A percentile compares a stretch with the other conserved stretches of the same genome.
Evolutionary conservation across 1,284 basidiomycete genomes (phyloP).

Genomic region (Athelia sp.): DNA sequence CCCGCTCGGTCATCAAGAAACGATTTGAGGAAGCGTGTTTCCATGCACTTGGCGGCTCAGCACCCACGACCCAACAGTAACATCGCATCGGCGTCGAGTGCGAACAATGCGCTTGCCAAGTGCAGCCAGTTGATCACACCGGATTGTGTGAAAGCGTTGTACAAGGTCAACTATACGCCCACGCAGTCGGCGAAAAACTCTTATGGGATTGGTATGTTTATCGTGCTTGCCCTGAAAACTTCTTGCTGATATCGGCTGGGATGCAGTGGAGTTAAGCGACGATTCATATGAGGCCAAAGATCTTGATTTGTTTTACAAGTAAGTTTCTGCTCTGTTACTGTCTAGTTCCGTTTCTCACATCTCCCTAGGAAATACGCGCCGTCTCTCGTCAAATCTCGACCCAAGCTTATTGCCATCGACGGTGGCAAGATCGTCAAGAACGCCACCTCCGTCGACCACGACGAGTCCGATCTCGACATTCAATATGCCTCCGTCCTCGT

Average conservation of each 20-base stretch:
- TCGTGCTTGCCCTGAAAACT: not conserved
- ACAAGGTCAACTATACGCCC: constrained; percentile 30
- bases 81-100: constrained; percentile 6
- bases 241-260: not conserved
- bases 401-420: constrained; percentile 27
- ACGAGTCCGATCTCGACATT: constrained; percentile 47
- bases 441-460: constrained; percentile 35
- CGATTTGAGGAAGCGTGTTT: constrained; percentile 5
- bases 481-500: constrained; percentile 43
- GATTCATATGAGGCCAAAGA: no score
- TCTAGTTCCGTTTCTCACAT: no score
- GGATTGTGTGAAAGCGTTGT: constrained; percentile 35
- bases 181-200: constrained; percentile 27
- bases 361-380: constrained; percentile 12
- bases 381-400: constrained; percentile 23
- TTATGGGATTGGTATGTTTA: constrained; percentile 34
- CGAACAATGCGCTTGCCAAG: constrained; percentile 5
- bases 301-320: constrained; percentile 13
- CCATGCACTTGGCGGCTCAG: not conserved
- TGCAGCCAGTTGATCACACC: constrained; percentile 36
- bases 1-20: not conserved
- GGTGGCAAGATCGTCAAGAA: constrained; percentile 26
- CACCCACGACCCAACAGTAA: not conserved
- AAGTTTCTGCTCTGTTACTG: constrained; percentile 3
- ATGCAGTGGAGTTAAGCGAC: constrained; percentile 10